A percentile compares a stretch with the other conserved stretches of the same genome.
These are phyloP conservation scores for Furculomyces boomerangus DNA, from an alignment of 371 early-diverging fungal genomes.

Conservation along the genomic window DNA sequence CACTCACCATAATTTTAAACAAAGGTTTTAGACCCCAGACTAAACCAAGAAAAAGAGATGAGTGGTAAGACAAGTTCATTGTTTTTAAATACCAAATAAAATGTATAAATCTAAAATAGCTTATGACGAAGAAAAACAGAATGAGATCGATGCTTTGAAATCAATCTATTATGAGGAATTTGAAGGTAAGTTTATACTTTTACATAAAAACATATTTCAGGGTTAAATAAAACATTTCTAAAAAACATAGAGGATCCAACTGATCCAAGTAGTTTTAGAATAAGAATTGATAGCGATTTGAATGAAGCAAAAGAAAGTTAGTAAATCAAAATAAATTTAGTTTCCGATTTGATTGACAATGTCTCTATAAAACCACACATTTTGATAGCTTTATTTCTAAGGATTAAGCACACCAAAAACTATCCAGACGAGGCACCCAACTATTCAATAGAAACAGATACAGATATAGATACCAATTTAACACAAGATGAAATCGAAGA, in stretches of 20 bases:
- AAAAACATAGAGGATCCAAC: neutral
- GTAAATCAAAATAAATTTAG: neutral
- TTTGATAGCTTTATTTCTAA: constrained; percentile 26
- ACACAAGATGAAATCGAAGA: constrained; percentile 1
- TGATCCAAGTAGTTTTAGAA: neutral
- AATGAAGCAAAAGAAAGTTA: constrained; percentile 5
- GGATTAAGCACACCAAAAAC: constrained; percentile 57
- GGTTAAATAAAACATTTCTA: constrained; percentile 6
- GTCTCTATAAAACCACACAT: neutral
- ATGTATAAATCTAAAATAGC: too few species aligned
- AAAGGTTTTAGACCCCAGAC: too few species aligned
- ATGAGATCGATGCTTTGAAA: constrained; percentile 77
- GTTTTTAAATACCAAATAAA: too few species aligned
- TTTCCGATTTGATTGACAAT: constrained; percentile 5
- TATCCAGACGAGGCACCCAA: constrained; percentile 78
- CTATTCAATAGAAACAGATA: constrained; percentile 34
- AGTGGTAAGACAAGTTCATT: too few species aligned
- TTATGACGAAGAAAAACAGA: constrained; percentile 58
- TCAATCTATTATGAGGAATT: constrained; percentile 89
- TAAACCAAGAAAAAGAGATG: too few species aligned
- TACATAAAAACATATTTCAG: too few species aligned
- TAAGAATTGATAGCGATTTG: constrained; percentile 3
- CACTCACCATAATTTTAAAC: too few species aligned
- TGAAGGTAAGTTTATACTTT: constrained; percentile 26
- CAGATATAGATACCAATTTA: constrained; percentile 24